A percentile compares a stretch with the other conserved stretches of the same genome.
Conservation (phyloP, 176 grass and related monocot species). For the Dactylis glomerata region DNA sequence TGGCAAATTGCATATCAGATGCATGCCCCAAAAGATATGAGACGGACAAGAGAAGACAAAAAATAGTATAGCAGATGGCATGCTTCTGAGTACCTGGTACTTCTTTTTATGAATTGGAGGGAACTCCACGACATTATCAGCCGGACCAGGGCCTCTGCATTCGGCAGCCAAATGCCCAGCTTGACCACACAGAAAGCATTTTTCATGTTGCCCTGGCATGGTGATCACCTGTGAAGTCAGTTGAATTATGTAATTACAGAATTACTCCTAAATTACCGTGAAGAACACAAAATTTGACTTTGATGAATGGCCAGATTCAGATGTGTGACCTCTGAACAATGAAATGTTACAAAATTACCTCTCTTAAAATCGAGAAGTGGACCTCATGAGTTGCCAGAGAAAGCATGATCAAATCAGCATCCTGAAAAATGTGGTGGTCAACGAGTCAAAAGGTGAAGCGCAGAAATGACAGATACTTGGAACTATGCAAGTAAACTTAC, state of each 20-base stretch:
- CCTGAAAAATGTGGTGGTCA: conserved; percentile 45
- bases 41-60: not conserved
- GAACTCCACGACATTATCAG: conserved; percentile 55
- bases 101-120: conserved; percentile 99
- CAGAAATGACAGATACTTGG: not conserved
- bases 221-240: conserved; percentile 91
- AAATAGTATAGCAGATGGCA: conserved; percentile 7
- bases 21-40: not conserved
- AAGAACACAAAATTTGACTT: conserved; percentile 13
- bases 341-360: conserved; percentile 50
- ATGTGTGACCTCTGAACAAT: conserved; percentile 13
- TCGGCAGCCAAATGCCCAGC: conserved; percentile 88
- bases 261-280: conserved; percentile 41
- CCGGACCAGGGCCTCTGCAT: conserved; percentile 60
- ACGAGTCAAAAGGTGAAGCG: not conserved
- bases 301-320: not conserved
- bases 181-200: conserved; percentile 93
- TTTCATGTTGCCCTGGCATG: conserved; percentile 95
- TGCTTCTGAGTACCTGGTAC: conserved; percentile 68
- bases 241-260: conserved; percentile 43
- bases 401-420: conserved; percentile 99
- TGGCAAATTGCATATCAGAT: not conserved
- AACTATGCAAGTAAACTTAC: conserved; percentile 44
- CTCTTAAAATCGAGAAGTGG: conserved; percentile 99
- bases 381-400: conserved; percentile 91